Evolutionary conservation across 2,329 filamentous ascomycete genomes (phyloP), one percentile per base, ranked within the genome.

Genomic region (Chaetomiaceae sp.): DNA sequence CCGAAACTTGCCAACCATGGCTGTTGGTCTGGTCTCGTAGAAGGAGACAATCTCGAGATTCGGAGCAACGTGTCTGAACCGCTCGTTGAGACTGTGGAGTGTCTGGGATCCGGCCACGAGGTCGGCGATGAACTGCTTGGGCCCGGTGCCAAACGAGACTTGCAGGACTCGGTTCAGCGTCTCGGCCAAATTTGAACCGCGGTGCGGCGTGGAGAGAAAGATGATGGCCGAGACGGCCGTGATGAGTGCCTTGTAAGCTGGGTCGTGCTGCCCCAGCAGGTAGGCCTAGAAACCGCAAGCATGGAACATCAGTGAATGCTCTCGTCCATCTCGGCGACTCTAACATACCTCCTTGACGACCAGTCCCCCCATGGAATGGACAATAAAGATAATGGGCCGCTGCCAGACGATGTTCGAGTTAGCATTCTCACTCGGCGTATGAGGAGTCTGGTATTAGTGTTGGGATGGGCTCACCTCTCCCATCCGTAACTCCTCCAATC

Each of bases 181-280:
- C 14, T 66, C 56, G 0, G 67, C 67, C 1, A 68, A 50, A 34
- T 65, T 53, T 2, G 63, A 63, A 3, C 67, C 68, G 0, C 67
- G 63, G 50, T 71, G 67, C 3, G 66, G 68, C 2, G 69, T 71
- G 0, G 68, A 58, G 1, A 70, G 58, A 40, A 70, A 71, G 0
- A 63, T 55, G 17, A 70, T 67, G 3, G 62, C 61, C 0, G 50
- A 53, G 2, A 68, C 55, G 1, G 61, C 52, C 7, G 61, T 61
- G 45, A 68, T 61, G 45, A 68, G 65, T 5, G 54, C 20, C 9
- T 60, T 31, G 23, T 64, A 68, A 6, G 59, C 44, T 0, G 60
- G 59, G 31, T 69, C 64, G 19, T 59, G 54, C 19, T 59, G 56
- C 12, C 62, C 63, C 36, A 59, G 59, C 9, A 63, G 56, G 34